A percentile compares a stretch with the other conserved stretches of the same genome.
phyloP scores from a whole-genome alignment of 2,329 filamentous ascomycete genomes.

The Purpureocillium lavendulum region DNA sequence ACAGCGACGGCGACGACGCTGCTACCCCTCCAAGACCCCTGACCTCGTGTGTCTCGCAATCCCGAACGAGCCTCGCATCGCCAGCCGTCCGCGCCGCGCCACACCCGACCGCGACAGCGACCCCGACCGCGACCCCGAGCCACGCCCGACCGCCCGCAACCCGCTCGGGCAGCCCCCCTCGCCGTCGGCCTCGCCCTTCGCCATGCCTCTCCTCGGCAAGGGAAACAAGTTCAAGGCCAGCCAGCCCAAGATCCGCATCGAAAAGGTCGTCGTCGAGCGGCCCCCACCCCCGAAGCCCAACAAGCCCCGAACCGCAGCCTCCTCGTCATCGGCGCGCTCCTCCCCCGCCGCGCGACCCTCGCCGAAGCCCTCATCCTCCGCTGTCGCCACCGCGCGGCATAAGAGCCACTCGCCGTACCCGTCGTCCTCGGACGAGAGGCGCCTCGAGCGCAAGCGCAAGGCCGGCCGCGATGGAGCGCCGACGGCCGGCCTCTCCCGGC shows the following conservation, averaged over 20 bases:
- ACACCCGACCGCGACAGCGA: too few species aligned
- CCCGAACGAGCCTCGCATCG: not conserved
- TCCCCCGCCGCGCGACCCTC: conserved; percentile 6
- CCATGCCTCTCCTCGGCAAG: conserved; percentile 33
- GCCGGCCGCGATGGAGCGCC: conserved; percentile 15
- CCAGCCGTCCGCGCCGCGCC: not conserved
- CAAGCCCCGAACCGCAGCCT: conserved; percentile 20
- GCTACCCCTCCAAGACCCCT: too few species aligned
- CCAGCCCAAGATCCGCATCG: conserved; percentile 41
- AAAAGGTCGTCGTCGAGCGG: conserved; percentile 39
- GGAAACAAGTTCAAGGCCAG: conserved; percentile 43
- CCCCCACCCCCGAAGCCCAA: conserved; percentile 24
- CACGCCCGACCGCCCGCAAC: too few species aligned
- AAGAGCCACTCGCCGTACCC: conserved; percentile 35
- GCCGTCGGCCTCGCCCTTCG: conserved; percentile 1
- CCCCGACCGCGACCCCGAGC: too few species aligned
- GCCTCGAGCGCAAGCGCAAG: conserved; percentile 40
- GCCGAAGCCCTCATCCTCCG: conserved; percentile 10
- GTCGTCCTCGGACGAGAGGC: conserved; percentile 29
- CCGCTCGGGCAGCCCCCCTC: not conserved
- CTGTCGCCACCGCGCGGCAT: conserved; percentile 21
- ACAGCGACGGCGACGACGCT: too few species aligned
- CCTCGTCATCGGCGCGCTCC: not conserved
- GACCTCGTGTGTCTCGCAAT: not conserved
- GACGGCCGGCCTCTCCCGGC: conserved; percentile 16